A percentile compares a stretch with the other conserved stretches of the same genome.
These are phyloP conservation scores for Rhynchosporium secalis DNA, from an alignment of 2,329 filamentous ascomycete species.

Conservation along the genomic window DNA sequence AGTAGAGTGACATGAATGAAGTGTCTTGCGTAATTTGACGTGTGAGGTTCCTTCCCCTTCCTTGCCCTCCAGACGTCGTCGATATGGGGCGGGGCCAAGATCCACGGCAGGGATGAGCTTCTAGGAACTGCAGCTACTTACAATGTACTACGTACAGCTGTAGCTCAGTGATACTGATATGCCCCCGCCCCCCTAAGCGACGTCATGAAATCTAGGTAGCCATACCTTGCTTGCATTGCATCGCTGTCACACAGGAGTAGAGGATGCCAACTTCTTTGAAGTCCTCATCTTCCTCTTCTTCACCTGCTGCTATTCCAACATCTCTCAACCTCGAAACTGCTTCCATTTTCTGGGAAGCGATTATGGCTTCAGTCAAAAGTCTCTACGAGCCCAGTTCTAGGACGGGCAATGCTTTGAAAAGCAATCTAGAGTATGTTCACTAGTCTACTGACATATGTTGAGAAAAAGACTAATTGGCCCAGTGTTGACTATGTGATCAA, in stretches of 20 bases:
- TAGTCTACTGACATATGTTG: neutral
- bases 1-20: neutral
- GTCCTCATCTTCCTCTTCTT: neutral
- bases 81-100: conserved; percentile 4
- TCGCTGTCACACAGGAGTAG: conserved; percentile 1
- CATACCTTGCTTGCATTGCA: conserved; percentile 4
- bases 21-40: neutral
- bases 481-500: conserved; percentile 87
- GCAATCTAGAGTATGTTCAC: conserved; percentile 46
- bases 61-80: neutral
- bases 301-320: conserved; percentile 15
- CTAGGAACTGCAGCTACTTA: conserved; percentile 1
- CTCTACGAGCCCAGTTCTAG: conserved; percentile 31
- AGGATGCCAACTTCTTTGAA: conserved; percentile 24
- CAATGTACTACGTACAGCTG: no score
- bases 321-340: conserved; percentile 16
- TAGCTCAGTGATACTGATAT: neutral
- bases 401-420: conserved; percentile 31
- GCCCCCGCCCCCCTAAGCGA: conserved; percentile 12
- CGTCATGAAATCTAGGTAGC: conserved; percentile 20
- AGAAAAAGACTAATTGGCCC: conserved; percentile 22
- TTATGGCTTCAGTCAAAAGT: conserved; percentile 35
- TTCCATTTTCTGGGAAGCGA: conserved; percentile 18
- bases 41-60: no score
- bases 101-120: conserved; percentile 23